Conservation (phyloP, 768 basidiomycete species). For the Ramaria rubella region DNA sequence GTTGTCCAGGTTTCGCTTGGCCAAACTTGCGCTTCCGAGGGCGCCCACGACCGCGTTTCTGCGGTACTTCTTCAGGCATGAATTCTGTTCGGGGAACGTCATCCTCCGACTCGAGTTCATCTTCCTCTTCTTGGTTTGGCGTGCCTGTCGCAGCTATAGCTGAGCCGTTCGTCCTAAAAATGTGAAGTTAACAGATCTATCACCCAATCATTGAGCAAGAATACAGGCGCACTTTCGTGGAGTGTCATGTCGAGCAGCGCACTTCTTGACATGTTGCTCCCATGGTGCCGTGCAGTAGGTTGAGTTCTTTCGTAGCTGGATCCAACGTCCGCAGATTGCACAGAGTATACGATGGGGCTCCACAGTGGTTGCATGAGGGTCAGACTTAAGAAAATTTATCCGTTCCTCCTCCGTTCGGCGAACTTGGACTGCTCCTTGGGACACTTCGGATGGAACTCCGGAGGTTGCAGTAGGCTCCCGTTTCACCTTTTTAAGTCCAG, state of each 20-base stretch:
- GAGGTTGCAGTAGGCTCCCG: neutral
- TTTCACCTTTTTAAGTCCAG: neutral
- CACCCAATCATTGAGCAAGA: neutral
- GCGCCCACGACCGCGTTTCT: conserved; percentile 2
- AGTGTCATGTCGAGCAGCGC: neutral
- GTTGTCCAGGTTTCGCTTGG: neutral
- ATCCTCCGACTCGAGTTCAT: neutral
- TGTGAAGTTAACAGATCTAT: neutral
- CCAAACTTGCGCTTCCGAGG: neutral
- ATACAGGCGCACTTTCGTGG: neutral
- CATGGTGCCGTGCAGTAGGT: conserved; percentile 11
- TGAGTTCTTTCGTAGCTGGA: conserved; percentile 49
- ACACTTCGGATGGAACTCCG: conserved; percentile 45
- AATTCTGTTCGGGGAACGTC: neutral
- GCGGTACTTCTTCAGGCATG: neutral
- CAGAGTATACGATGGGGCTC: conserved; percentile 52
- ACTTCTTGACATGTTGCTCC: conserved; percentile 8
- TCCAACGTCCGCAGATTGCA: conserved; percentile 57
- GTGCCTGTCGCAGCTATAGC: neutral
- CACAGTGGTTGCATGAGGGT: conserved; percentile 45
- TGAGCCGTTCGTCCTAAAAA: neutral
- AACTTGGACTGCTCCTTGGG: neutral
- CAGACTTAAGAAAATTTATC: conserved; percentile 45
- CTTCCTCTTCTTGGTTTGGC: neutral
- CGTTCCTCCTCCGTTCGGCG: conserved; percentile 45